Evolutionary conservation across 2,329 filamentous ascomycete species (phyloP), one percentile per base, ranked within the genome.

Genomic region (Botrytis byssoidea): DNA sequence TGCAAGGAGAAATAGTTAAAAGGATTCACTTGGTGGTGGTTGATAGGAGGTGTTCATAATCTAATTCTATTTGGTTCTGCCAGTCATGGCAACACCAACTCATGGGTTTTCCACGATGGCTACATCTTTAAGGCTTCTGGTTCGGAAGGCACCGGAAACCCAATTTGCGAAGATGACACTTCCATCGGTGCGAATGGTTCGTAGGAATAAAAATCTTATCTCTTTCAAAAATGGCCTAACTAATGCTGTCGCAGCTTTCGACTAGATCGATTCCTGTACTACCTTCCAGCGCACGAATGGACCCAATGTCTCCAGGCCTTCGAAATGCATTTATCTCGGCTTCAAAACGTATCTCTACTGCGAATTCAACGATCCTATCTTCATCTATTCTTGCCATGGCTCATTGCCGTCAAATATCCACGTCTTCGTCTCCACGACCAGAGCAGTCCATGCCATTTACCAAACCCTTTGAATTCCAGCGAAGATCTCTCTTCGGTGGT

Each of bases 401-500:
- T 10, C 75, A 75, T 64, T 76, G 68, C 35, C 76, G 77, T 42
- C 76, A 78, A 37, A 75, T 79, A 66, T 80, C 79, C 22, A 79
- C 74, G 18, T 69, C 73, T 57, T 74, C 77, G 16, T 76, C 72
- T 44, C 73, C 76, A 51, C 74, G 72, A 61, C 76, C 75, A 40
- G 73, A 75, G 37, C 68, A 75, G 2, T 63, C 70, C 35, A 35
- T 64, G 40, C 73, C 74, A 10, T 74, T 74, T 32, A 75, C 70
- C 18, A 74, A 59, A 46, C 59, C 70, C 44, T 35, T 71, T 7
- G 42, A 69, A 8, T 63, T 64, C 12, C 80, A 81, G 61, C 73
- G 74, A 63, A 75, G 80, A 65, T 77, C 77, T 3, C 51, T 81
- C 8, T 81, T 80, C 71, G 77, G 78, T 32, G 75, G 73, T 37